phyloP scores from a whole-genome alignment of 2,329 filamentous ascomycete species.

The Immersiporthe knoxdaviesiana region DNA sequence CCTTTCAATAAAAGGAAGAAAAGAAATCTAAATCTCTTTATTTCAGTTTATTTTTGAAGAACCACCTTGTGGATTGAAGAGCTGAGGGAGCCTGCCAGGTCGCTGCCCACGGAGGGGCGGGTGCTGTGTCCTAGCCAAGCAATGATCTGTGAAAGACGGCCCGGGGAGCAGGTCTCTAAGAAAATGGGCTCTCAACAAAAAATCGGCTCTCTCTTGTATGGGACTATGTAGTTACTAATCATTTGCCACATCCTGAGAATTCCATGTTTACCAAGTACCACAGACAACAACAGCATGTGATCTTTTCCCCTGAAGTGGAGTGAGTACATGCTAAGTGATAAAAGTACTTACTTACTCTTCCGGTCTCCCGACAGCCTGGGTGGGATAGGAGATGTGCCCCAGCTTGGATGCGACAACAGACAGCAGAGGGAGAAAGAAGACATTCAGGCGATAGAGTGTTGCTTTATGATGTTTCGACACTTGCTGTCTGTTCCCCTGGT shows the following conservation, averaged over 20 bases:
- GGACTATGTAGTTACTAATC: not conserved
- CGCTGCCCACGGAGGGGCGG: slow-evolving; percentile 2
- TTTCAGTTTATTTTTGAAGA: too few species aligned
- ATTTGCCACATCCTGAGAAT: not conserved
- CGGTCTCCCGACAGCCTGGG: not conserved
- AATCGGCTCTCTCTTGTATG: too few species aligned
- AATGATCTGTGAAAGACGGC: not conserved
- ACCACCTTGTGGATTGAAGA: not conserved
- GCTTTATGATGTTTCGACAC: not conserved
- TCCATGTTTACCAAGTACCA: too few species aligned
- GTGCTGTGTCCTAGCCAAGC: not conserved
- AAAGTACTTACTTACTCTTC: not conserved
- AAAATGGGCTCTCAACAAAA: slow-evolving; percentile 4
- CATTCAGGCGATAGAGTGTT: not conserved
- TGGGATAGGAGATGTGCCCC: too few species aligned
- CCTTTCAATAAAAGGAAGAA: not conserved
- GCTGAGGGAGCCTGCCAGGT: not conserved
- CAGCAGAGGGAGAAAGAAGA: not conserved
- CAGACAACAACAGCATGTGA: not conserved
- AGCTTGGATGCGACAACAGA: not conserved
- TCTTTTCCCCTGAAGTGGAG: not conserved
- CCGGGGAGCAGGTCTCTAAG: not conserved
- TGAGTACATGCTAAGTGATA: not conserved
- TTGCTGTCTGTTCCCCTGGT: not conserved
- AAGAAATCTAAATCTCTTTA: not conserved